Conservation (phyloP, 148 eudicot genomes). For the Persicaria tinctoria region DNA sequence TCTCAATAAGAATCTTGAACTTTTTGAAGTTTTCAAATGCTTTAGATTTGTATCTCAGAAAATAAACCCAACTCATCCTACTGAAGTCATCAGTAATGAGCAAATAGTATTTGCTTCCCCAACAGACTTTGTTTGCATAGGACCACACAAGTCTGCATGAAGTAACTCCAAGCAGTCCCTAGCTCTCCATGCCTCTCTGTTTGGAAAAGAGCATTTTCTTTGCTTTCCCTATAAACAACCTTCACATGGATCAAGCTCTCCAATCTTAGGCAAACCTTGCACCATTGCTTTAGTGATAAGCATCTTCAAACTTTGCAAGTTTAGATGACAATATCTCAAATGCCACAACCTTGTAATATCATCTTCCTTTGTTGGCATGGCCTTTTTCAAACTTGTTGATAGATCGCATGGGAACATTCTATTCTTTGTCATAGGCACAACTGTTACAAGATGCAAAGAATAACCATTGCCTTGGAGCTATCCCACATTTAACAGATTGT, state of each 20-base stretch:
- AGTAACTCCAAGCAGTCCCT: no score
- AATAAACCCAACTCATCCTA: slow-evolving; percentile 18
- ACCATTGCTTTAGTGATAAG: no score
- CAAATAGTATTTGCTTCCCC: neutral
- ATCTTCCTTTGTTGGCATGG: no score
- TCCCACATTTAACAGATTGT: neutral
- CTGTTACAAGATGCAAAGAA: neutral
- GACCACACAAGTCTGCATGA: no score
- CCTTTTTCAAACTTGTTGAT: neutral
- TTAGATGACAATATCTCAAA: no score
- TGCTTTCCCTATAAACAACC: no score
- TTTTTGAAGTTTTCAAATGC: slow-evolving; percentile 3
- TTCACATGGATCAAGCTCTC: no score
- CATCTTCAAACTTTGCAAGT: no score
- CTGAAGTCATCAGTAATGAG: slow-evolving; percentile 5
- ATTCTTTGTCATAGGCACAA: neutral
- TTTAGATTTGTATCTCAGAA: slow-evolving; percentile 6
- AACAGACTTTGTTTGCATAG: neutral
- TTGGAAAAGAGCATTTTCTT: no score
- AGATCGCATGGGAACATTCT: neutral
- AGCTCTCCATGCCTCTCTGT: no score
- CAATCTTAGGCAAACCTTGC: no score
- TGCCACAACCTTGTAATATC: no score
- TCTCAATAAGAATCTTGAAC: slow-evolving; percentile 10
- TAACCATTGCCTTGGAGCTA: neutral